phyloP scores from a whole-genome alignment of 2,329 filamentous ascomycete genomes.

The Fusarium nisikadoi region DNA sequence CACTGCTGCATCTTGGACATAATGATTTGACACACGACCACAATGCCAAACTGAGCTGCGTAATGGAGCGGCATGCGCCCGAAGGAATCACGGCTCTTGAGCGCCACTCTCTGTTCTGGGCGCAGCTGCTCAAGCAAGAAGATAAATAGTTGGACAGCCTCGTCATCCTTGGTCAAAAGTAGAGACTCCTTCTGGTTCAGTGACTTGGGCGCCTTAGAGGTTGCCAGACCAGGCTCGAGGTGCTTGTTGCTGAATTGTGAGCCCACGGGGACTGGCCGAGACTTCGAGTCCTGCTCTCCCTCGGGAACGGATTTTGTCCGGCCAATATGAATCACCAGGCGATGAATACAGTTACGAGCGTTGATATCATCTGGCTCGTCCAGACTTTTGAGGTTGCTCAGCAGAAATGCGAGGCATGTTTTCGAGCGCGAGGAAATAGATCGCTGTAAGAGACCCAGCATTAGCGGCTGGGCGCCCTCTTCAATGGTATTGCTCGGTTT shows the following conservation, averaged over 20 bases:
- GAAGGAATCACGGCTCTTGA: conserved; percentile 78
- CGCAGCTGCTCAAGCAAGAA: conserved; percentile 75
- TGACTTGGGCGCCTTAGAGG: conserved; percentile 67
- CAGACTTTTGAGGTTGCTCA: conserved; percentile 75
- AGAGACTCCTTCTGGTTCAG: conserved; percentile 75
- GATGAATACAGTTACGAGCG: conserved; percentile 90
- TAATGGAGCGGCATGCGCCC: conserved; percentile 91
- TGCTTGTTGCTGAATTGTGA: conserved; percentile 74
- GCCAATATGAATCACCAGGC: conserved; percentile 91
- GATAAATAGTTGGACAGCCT: conserved; percentile 75
- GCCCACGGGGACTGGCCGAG: conserved; percentile 60
- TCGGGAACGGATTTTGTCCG: conserved; percentile 67
- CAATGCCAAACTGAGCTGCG: conserved; percentile 93
- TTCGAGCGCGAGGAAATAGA: conserved; percentile 77
- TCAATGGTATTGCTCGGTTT: conserved; percentile 63
- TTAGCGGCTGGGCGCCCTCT: conserved; percentile 67
- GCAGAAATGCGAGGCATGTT: conserved; percentile 75
- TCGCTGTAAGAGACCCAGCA: conserved; percentile 83
- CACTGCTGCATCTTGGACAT: conserved; percentile 91
- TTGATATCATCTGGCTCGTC: conserved; percentile 94
- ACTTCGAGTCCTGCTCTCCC: conserved; percentile 62
- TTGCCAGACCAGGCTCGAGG: conserved; percentile 80
- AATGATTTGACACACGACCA: conserved; percentile 87
- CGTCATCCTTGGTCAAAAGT: conserved; percentile 74
- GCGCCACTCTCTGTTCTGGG: conserved; percentile 72